Evolutionary conservation across 306 rosid species (phyloP).

Genomic region (Argentina anserina): DNA sequence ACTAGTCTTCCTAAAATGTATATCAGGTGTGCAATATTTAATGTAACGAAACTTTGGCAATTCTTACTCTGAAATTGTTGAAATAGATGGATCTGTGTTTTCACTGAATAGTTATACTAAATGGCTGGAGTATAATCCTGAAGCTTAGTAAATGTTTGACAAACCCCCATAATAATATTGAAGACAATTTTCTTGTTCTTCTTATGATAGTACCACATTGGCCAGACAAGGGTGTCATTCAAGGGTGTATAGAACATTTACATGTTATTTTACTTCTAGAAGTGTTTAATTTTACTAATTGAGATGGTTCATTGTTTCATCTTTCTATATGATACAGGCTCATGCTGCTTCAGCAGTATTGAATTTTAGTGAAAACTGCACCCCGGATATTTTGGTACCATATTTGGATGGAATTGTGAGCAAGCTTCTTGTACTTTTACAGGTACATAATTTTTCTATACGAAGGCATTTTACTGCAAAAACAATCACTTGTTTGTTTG

Average conservation of each 20-base stretch:
- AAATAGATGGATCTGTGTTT: neutral
- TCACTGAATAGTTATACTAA: neutral
- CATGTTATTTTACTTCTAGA: neutral
- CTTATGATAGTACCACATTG: too few relatives aligned
- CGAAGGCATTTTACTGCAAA: neutral
- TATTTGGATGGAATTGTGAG: slow-evolving; percentile 70
- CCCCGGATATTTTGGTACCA: slow-evolving; percentile 57
- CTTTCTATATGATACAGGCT: slow-evolving; percentile 40
- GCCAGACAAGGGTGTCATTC: neutral
- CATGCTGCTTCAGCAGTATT: slow-evolving; percentile 81
- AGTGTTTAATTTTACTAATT: slow-evolving; percentile 6
- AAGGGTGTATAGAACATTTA: neutral
- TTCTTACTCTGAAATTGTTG: neutral
- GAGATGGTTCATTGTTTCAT: slow-evolving; percentile 5
- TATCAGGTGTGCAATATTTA: neutral
- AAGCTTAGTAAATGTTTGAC: neutral
- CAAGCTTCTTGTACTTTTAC: slow-evolving; percentile 66
- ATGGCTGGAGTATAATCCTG: neutral
- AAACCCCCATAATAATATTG: too few relatives aligned
- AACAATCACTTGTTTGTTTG: neutral
- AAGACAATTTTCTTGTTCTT: too few relatives aligned
- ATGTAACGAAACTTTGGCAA: neutral
- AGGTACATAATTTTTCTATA: slow-evolving; percentile 40
- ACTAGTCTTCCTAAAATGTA: neutral
- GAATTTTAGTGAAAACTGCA: slow-evolving; percentile 71